These are phyloP conservation scores for Ceratocystis variospora DNA, from an alignment of 2,329 filamentous ascomycete genomes.

Conservation along the genomic window DNA sequence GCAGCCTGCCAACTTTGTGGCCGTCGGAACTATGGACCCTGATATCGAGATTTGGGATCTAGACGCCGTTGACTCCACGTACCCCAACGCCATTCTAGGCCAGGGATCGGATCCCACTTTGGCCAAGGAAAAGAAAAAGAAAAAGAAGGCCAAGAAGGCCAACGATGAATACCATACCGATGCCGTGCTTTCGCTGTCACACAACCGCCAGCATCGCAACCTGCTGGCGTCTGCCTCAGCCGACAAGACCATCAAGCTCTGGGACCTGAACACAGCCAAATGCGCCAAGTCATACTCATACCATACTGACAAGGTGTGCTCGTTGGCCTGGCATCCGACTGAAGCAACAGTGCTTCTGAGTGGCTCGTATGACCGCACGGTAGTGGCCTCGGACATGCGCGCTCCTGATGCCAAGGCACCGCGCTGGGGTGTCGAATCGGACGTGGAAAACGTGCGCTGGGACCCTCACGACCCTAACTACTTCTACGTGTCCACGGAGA, in stretches of 20 bases:
- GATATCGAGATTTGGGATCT: constrained; percentile 99
- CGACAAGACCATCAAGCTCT: constrained; percentile 93
- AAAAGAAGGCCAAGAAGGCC: constrained; percentile 74
- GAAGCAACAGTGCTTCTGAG: constrained; percentile 82
- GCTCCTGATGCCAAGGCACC: constrained; percentile 70
- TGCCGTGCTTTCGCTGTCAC: constrained; percentile 76
- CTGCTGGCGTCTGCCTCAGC: constrained; percentile 88
- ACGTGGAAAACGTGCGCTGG: constrained; percentile 87
- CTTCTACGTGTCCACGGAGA: constrained; percentile 93
- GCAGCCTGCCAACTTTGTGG: constrained; percentile 75
- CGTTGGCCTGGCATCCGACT: constrained; percentile 78
- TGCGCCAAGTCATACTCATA: constrained; percentile 93
- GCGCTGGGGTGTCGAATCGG: constrained; percentile 86
- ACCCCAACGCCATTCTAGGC: constrained; percentile 89
- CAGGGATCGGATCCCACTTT: constrained; percentile 46
- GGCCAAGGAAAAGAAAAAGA: constrained; percentile 62
- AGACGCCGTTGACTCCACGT: constrained; percentile 94
- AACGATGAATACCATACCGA: constrained; percentile 93
- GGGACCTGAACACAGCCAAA: constrained; percentile 84
- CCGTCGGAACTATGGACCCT: constrained; percentile 91
- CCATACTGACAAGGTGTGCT: constrained; percentile 97
- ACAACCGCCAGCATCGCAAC: constrained; percentile 87
- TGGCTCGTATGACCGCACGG: constrained; percentile 87
- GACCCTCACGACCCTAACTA: constrained; percentile 83
- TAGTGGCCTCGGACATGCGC: constrained; percentile 93